phyloP scores from a whole-genome alignment of 768 basidiomycete species.

The Zangia roseola region DNA sequence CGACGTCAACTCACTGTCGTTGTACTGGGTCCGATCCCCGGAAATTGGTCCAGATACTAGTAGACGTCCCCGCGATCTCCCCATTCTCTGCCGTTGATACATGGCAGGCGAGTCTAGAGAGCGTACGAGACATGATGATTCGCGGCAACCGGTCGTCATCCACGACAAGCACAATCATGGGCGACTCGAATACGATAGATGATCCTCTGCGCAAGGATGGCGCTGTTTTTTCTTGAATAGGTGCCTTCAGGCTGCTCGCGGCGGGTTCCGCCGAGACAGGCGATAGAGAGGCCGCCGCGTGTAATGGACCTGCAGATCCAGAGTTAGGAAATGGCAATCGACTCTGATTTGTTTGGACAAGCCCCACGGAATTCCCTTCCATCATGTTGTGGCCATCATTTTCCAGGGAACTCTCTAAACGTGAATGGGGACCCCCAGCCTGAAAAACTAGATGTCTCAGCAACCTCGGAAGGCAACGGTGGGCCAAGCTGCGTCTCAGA shows the following conservation, averaged over 20 bases:
- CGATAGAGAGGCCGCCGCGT: not conserved
- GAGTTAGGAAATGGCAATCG: constrained; percentile 3
- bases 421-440: not conserved
- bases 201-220: constrained; percentile 11
- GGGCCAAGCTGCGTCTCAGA: constrained; percentile 35
- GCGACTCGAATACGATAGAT: constrained; percentile 42
- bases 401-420: not conserved
- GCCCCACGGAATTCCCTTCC: constrained; percentile 4
- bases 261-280: constrained; percentile 5
- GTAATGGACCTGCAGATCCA: constrained; percentile 1
- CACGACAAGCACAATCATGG: constrained; percentile 71
- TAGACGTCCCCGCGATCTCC: constrained; percentile 46
- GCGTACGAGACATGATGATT: constrained; percentile 74
- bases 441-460: not conserved
- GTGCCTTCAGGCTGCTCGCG: constrained; percentile 12
- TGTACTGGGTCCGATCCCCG: not conserved
- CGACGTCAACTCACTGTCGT: not conserved
- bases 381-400: constrained; percentile 1
- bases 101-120: constrained; percentile 73
- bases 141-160: constrained; percentile 83
- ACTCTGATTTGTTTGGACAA: not conserved
- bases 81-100: constrained; percentile 88
- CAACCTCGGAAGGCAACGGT: constrained; percentile 15
- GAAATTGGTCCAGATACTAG: not conserved
- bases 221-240: constrained; percentile 8